phyloP scores from a whole-genome alignment of 495 filamentous ascomycete species.

The Trypethelium eluteriae region DNA sequence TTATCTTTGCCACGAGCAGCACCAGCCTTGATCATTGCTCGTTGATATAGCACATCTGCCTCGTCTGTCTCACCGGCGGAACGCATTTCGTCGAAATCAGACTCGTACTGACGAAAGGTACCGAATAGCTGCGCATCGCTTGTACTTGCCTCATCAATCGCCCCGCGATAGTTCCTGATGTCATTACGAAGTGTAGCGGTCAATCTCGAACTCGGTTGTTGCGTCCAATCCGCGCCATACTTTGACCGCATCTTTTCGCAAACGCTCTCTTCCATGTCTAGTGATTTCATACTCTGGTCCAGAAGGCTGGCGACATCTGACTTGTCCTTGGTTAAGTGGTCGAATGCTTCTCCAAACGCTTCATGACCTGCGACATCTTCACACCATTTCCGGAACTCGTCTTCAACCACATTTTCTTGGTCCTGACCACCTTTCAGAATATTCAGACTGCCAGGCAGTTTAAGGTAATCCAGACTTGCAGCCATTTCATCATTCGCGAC shows the following conservation, averaged over 20 bases:
- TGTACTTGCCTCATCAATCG: conserved; percentile 77
- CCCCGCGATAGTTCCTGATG: conserved; percentile 75
- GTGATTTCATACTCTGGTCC: conserved; percentile 71
- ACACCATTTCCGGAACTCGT: conserved; percentile 90
- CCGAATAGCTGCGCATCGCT: conserved; percentile 81
- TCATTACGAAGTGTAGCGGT: conserved; percentile 82
- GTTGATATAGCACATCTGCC: conserved; percentile 81
- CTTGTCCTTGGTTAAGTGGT: conserved; percentile 69
- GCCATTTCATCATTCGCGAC: conserved; percentile 91
- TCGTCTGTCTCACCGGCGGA: conserved; percentile 80
- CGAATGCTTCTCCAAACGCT: conserved; percentile 65
- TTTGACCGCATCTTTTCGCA: conserved; percentile 99
- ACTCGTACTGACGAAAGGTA: conserved; percentile 74
- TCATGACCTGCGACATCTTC: conserved; percentile 80
- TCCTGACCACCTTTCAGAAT: conserved; percentile 90
- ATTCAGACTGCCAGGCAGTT: conserved; percentile 80
- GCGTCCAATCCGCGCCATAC: conserved; percentile 92
- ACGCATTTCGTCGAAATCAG: conserved; percentile 93
- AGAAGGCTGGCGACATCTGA: conserved; percentile 59
- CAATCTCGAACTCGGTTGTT: conserved; percentile 84
- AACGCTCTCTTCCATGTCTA: conserved; percentile 94
- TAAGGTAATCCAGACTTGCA: conserved; percentile 86
- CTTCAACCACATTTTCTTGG: conserved; percentile 72
- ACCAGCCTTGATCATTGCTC: conserved; percentile 64
- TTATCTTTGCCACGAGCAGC: conserved; percentile 50